Conservation (phyloP, 768 basidiomycete species). For the Leccinum olivaceopallidum region DNA sequence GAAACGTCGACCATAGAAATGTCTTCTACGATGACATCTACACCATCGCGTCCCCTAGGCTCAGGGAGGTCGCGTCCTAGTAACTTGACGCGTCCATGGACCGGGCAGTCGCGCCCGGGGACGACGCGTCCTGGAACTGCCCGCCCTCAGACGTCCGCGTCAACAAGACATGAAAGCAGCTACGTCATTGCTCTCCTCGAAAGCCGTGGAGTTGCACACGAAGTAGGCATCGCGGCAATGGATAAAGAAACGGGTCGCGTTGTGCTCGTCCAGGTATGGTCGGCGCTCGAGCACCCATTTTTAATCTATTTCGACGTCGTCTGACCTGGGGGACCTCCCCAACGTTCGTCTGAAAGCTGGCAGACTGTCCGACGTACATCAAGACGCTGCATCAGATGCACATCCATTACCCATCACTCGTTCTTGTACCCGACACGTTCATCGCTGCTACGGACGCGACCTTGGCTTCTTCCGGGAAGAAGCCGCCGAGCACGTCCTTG, state of each 20-base stretch:
- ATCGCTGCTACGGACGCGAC: slow-evolving; percentile 56
- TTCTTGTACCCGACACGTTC: slow-evolving; percentile 85
- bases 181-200: slow-evolving; percentile 73
- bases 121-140: slow-evolving; percentile 38
- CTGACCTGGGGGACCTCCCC: background rate
- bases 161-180: slow-evolving; percentile 56
- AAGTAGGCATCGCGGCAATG: slow-evolving; percentile 87
- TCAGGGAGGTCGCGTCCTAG: slow-evolving; percentile 19
- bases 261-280: slow-evolving; percentile 72
- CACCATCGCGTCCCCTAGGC: slow-evolving; percentile 11
- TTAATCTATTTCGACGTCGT: slow-evolving; percentile 1
- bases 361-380: slow-evolving; percentile 86
- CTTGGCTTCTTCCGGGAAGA: slow-evolving; percentile 44
- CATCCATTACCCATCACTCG: slow-evolving; percentile 64
- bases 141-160: slow-evolving; percentile 66
- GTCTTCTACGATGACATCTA: slow-evolving; percentile 11
- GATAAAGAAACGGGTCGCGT: slow-evolving; percentile 77
- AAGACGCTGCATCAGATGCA: slow-evolving; percentile 88
- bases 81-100: slow-evolving; percentile 45
- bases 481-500: slow-evolving; percentile 50
- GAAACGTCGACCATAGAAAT: background rate
- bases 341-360: slow-evolving; percentile 48
- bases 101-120: slow-evolving; percentile 56
- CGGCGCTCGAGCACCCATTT: background rate
- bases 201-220: slow-evolving; percentile 74